Percentiles rank a stretch among this genome's conserved stretches.
phyloP scores from a whole-genome alignment of 139 green algal genomes.

The Deuterostichococcus epilithicus region DNA sequence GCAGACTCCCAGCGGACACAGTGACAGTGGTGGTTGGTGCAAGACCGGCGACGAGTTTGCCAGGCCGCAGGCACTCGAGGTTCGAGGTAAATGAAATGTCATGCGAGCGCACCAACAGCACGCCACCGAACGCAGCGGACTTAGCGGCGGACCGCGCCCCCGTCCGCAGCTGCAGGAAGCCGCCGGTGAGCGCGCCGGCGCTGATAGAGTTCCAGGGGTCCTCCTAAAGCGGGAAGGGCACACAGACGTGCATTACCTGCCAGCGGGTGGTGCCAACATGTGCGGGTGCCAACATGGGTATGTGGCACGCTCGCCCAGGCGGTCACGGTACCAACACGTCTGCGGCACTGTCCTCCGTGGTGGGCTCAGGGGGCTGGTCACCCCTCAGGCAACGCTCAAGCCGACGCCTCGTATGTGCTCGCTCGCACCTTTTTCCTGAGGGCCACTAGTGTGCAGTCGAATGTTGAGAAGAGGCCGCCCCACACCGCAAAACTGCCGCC shows the following conservation, averaged over 20 bases:
- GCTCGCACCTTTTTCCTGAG: slow-evolving; percentile 75
- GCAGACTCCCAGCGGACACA: no score
- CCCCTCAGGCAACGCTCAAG: neutral
- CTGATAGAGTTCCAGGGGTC: slow-evolving; percentile 98
- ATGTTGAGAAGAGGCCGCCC: slow-evolving; percentile 94
- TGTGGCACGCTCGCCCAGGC: no score
- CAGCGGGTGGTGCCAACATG: no score
- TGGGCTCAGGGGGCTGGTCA: no score
- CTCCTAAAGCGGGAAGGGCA: slow-evolving; percentile 69
- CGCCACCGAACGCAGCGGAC: slow-evolving; percentile 88
- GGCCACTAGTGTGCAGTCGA: slow-evolving; percentile 95
- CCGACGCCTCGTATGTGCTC: neutral
- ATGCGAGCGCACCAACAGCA: slow-evolving; percentile 66
- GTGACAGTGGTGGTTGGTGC: no score
- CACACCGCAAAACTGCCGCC: slow-evolving; percentile 98
- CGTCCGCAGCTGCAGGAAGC: slow-evolving; percentile 88
- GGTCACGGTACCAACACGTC: no score
- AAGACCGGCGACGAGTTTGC: no score
- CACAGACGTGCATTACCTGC: no score
- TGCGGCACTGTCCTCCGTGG: no score
- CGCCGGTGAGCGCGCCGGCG: slow-evolving; percentile 85
- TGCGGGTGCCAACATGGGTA: no score
- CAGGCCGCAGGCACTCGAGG: no score
- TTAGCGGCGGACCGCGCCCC: slow-evolving; percentile 68
- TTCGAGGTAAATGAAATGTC: neutral